phyloP scores from a whole-genome alignment of 805 yeast genomes.

The Kazachstania bromeliacearum region DNA sequence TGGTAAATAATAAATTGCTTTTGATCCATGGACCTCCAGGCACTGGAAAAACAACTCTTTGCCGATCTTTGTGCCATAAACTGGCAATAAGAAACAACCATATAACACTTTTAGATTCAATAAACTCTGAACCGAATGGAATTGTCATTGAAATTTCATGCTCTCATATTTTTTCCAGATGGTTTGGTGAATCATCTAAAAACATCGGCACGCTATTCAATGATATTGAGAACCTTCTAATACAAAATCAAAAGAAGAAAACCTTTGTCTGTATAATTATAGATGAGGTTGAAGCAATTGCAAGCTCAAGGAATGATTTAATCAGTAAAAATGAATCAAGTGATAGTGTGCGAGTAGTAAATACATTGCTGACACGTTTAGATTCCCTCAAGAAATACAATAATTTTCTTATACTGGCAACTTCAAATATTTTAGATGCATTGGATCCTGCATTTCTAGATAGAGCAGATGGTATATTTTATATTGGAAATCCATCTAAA shows the following conservation, averaged over 20 bases:
- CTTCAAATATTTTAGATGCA: slow-evolving; percentile 33
- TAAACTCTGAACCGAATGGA: slow-evolving; percentile 13
- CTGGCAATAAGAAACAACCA: slow-evolving; percentile 24
- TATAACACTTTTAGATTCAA: not conserved
- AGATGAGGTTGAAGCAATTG: slow-evolving; percentile 40
- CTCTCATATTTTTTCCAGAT: slow-evolving; percentile 36
- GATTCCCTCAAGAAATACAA: slow-evolving; percentile 31
- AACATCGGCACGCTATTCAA: slow-evolving; percentile 32
- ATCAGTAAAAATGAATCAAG: slow-evolving; percentile 33
- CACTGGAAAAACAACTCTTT: slow-evolving; percentile 38
- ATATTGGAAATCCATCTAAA: slow-evolving; percentile 30
- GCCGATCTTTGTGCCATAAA: slow-evolving; percentile 35
- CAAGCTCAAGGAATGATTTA: slow-evolving; percentile 32
- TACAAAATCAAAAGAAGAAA: slow-evolving; percentile 8
- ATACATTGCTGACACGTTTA: slow-evolving; percentile 34
- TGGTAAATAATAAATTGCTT: slow-evolving; percentile 22
- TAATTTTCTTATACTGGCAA: slow-evolving; percentile 33
- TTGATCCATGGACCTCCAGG: slow-evolving; percentile 39
- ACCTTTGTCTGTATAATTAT: slow-evolving; percentile 31
- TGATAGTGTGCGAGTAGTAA: slow-evolving; percentile 37
- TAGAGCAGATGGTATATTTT: slow-evolving; percentile 33
- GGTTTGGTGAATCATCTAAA: slow-evolving; percentile 40
- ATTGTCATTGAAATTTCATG: slow-evolving; percentile 35
- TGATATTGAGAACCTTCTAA: slow-evolving; percentile 25
- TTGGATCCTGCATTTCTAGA: slow-evolving; percentile 39